Evolutionary conservation across 2,329 filamentous ascomycete genomes (phyloP).

Genomic region (Fusarium nodosum): DNA sequence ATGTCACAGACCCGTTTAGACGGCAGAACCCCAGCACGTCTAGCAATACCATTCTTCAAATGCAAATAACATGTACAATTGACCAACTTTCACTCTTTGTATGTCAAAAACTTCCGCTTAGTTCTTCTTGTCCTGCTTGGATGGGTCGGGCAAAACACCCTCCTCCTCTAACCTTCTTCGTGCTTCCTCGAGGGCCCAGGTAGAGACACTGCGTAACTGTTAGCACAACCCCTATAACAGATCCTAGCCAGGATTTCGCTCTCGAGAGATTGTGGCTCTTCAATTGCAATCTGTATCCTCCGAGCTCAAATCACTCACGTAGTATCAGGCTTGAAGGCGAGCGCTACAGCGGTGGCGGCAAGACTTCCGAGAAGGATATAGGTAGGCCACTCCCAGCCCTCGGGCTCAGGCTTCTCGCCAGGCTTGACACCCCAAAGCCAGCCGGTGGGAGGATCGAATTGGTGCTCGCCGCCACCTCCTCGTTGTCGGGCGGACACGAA

Average conservation of each 20-base stretch:
- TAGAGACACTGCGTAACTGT: constrained; percentile 83
- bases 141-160: constrained; percentile 88
- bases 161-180: constrained; percentile 94
- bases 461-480: constrained; percentile 68
- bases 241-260: constrained; percentile 3
- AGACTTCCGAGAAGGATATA: constrained; percentile 87
- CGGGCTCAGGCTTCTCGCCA: constrained; percentile 93
- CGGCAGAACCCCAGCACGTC: constrained; percentile 43
- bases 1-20: constrained; percentile 31
- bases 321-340: constrained; percentile 98
- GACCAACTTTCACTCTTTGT: constrained; percentile 29
- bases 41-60: constrained; percentile 49
- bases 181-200: constrained; percentile 98
- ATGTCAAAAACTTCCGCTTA: constrained; percentile 41
- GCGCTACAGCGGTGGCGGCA: constrained; percentile 79
- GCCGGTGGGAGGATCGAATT: constrained; percentile 90
- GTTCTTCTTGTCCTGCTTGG: constrained; percentile 69
- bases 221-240: constrained; percentile 45
- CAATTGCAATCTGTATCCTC: constrained; percentile 1
- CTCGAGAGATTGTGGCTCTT: neutral
- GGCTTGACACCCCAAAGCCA: constrained; percentile 97
- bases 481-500: constrained; percentile 60
- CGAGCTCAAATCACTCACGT: constrained; percentile 76
- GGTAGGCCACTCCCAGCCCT: constrained; percentile 94
- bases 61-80: constrained; percentile 45